Percentiles rank a stretch among this genome's conserved stretches.
phyloP scores from a whole-genome alignment of 2,329 filamentous ascomycete species.

The Allantophomopsis lycopodina region DNA sequence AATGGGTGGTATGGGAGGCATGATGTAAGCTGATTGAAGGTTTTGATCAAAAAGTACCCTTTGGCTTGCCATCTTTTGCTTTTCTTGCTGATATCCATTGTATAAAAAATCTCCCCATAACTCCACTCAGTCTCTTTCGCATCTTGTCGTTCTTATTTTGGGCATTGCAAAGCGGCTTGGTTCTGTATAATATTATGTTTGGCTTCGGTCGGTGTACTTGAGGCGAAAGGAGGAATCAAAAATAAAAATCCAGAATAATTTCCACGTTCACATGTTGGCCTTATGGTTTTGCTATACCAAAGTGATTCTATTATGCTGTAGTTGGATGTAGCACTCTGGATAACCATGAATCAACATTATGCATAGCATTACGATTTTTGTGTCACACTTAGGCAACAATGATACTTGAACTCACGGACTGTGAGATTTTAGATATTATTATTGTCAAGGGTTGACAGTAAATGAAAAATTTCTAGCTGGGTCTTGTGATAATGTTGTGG shows the following conservation, averaged over 20 bases:
- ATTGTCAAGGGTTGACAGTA: too few species aligned
- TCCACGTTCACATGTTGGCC: too few species aligned
- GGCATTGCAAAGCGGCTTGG: not conserved
- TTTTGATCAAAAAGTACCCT: not conserved
- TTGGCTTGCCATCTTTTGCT: not conserved
- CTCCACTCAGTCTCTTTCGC: slow-evolving; percentile 1
- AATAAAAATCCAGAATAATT: too few species aligned
- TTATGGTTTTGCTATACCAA: not conserved
- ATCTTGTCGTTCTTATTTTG: not conserved
- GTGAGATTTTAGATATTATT: too few species aligned
- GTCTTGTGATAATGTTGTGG: too few species aligned
- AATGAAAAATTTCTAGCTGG: too few species aligned
- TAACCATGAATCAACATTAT: too few species aligned
- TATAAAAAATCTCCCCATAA: not conserved
- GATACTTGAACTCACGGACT: too few species aligned
- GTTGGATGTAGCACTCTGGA: not conserved
- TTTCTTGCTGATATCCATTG: not conserved
- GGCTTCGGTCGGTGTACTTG: too few species aligned
- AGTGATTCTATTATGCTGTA: not conserved
- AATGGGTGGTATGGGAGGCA: slow-evolving; percentile 33
- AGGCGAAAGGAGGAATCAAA: too few species aligned
- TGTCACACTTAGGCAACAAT: too few species aligned
- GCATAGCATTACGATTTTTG: too few species aligned
- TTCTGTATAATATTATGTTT: not conserved
- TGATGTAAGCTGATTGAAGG: slow-evolving; percentile 16